Base-by-base conservation (phyloP, 176 grass and related monocot species). In the Phragmites australis region DNA sequence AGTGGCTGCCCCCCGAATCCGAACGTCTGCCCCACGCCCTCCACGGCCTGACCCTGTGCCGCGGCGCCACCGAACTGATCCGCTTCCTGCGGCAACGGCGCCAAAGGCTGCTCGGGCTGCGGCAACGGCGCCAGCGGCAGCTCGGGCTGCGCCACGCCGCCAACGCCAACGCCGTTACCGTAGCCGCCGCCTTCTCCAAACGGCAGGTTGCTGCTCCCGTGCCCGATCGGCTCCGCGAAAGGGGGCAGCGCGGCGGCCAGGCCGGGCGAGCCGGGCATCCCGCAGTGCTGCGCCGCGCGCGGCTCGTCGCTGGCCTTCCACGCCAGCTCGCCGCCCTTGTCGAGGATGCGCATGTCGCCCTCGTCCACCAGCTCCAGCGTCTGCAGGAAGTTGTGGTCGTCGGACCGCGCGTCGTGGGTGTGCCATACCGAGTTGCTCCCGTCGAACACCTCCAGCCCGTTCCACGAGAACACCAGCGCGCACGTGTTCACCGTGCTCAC, bases 301-400 rank as follows among this genome's bases (percentile, higher is more conserved):
- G 85, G 89, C 27, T 89, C 48, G 45, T 97, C 90, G 78, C 89
- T 97, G 45, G 92, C 95, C 77, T 94, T 92, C 95, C 95, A 97
- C 41, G 95, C 92, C 1, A 97, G 83, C 85, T 97, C 88, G 15
- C 92, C 95, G 15, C 87, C 81, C 88, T 93, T 92, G 86, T 97
- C 92, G 41, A 86, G 92, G 81, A 97, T 97, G 56, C 95, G 87
- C 95, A 97, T 94, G 86, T 97, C 92, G 15, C 95, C 95, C 72
- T 91, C 81, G 74, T 97, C 95, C 32, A 97, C 90, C 26, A 97
- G 81, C 83, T 97, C 74, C 46, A 97, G 64, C n/a, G 85, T 91
- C 48, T 86, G 21, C 32, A 97, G 77, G 88, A 90, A 91, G 80
- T 87, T 67, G 5, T 85, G 23, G 21, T 80, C 59, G 14, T 77